Base-by-base conservation (phyloP, 2,329 filamentous ascomycete genomes). In the Diaporthe sp. region DNA sequence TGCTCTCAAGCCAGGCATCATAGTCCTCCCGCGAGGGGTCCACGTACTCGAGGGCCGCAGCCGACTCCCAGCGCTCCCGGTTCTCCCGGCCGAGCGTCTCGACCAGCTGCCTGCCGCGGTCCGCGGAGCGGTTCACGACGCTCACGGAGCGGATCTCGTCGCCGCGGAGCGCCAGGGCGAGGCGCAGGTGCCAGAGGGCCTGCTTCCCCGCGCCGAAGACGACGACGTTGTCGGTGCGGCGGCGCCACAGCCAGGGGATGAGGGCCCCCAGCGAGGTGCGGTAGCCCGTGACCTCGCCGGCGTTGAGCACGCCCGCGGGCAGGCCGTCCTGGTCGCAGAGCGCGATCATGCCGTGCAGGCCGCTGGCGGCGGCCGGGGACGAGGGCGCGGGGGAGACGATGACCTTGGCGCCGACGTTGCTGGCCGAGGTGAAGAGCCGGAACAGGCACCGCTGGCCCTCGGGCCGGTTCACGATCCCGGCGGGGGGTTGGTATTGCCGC, bases 181-280 rank as follows among this genome's bases (percentile, higher is more conserved):
- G 87, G 0, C 92, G 88, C 12, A 93, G 89, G 79, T 94, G 93
- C 93, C 93, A 95, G 80, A 93, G 90, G 0, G 93, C 93, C 82
- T 94, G 92, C 78, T 90, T 91, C 42, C 93, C 93, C 0, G 92
- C 92, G 1, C 93, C 93, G 79, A 94, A 94, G 42, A 94, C 88
- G 6, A 91, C 88, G 2, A 94, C 79, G 22, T 90, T 90, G 78
- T 91, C 72, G 0, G 81, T 79, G 2, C 61, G 49, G 34, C 74
- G 42, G 75, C 81, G 77, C 76, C 75, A 91, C 88, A 84, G 89
- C 81, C 91, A 90, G 25, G 93, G 87, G 78, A 93, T 86, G 74
- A 92, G 90, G 17, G 90, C 89, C 0, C 90, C 90, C 17, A 94
- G 85, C 0, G 92, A 91, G 0, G 93, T 94, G 61, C 92, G 88